Percentiles rank a stretch among this genome's conserved stretches.
phyloP scores from a whole-genome alignment of 768 basidiomycete species.

The Omphalotus guepiniiformis region DNA sequence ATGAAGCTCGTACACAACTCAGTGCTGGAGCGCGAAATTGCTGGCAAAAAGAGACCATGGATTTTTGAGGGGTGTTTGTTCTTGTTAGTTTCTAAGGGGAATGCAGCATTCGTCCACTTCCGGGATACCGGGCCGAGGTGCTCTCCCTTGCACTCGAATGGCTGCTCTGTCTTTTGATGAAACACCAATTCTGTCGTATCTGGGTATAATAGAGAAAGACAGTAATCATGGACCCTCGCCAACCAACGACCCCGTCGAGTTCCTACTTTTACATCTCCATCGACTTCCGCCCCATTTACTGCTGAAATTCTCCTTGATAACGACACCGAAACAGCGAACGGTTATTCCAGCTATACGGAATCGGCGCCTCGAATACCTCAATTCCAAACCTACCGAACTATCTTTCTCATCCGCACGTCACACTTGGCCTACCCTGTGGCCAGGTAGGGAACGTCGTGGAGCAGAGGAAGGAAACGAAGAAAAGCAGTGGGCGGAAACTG shows the following conservation, averaged over 20 bases:
- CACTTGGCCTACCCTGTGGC: slow-evolving; percentile 69
- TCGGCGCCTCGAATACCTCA: slow-evolving; percentile 60
- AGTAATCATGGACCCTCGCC: slow-evolving; percentile 55
- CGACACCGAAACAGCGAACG: slow-evolving; percentile 64
- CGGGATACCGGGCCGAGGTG: too few relatives aligned
- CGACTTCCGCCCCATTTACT: slow-evolving; percentile 68
- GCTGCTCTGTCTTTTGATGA: slow-evolving; percentile 27
- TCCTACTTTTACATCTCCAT: slow-evolving; percentile 54
- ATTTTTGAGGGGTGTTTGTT: too few relatives aligned
- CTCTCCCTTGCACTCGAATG: neutral
- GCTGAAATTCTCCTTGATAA: slow-evolving; percentile 37
- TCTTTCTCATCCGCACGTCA: slow-evolving; percentile 46
- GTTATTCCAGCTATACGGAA: slow-evolving; percentile 64
- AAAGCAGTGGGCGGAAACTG: slow-evolving; percentile 57
- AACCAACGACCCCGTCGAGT: slow-evolving; percentile 49
- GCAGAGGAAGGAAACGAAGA: slow-evolving; percentile 51
- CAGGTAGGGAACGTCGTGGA: slow-evolving; percentile 46
- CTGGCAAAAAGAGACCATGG: too few relatives aligned
- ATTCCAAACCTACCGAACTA: slow-evolving; percentile 52
- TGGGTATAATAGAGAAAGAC: slow-evolving; percentile 55
- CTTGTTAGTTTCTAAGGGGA: too few relatives aligned
- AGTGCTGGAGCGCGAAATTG: too few relatives aligned
- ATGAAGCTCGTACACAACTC: too few relatives aligned
- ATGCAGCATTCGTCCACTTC: too few relatives aligned
- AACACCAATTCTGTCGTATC: slow-evolving; percentile 34